Percentiles rank a stretch among this genome's conserved stretches.
These are phyloP conservation scores for Polymyxa betae DNA, from an alignment of 208 protist genomes.

Conservation along the genomic window DNA sequence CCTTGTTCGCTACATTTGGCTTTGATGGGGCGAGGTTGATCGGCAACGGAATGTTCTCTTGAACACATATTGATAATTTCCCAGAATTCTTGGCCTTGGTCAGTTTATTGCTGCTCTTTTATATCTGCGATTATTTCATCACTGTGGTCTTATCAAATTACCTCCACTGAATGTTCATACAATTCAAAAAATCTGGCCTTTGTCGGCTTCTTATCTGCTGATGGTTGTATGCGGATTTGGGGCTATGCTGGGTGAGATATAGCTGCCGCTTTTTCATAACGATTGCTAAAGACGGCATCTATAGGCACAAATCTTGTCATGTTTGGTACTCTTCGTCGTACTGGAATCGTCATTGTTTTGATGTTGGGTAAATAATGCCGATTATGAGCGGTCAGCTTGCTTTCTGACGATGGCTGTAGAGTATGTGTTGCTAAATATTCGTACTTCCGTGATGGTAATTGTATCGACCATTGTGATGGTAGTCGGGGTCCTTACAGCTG, in stretches of 20 bases:
- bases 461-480: conserved; percentile 42
- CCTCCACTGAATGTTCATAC: neutral
- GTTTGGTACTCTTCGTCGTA: neutral
- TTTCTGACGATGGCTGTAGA: neutral
- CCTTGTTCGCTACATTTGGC: neutral
- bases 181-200: conserved; percentile 3
- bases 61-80: neutral
- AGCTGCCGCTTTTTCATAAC: neutral
- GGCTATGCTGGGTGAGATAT: neutral
- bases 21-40: neutral
- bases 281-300: neutral
- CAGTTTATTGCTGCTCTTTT: conserved; percentile 37
- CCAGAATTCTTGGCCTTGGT: neutral
- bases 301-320: conserved; percentile 37
- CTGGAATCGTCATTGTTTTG: conserved; percentile 8
- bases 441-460: neutral
- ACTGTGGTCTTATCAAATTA: neutral
- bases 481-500: neutral
- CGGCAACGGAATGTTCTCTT: neutral
- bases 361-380: neutral
- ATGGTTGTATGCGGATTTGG: conserved; percentile 40
- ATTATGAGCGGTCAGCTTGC: neutral
- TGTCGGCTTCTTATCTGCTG: conserved; percentile 24
- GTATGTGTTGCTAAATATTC: conserved; percentile 4
- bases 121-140: neutral